phyloP scores from a whole-genome alignment of 23 red algal species.

The Gracilaria domingensis region DNA sequence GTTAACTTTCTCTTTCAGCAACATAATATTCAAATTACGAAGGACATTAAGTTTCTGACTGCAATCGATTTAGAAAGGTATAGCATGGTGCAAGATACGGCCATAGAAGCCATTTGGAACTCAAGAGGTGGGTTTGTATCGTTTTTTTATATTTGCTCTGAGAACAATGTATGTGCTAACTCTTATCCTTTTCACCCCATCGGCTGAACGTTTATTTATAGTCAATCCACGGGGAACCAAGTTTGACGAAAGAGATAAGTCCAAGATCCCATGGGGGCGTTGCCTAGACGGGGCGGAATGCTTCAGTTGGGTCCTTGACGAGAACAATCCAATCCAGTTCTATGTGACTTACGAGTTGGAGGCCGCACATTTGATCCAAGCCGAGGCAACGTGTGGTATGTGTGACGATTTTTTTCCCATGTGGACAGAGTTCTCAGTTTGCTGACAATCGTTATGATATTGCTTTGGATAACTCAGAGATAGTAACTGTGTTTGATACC shows the following conservation, averaged over 20 bases:
- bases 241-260: conserved; percentile 15
- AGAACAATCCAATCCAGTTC: conserved; percentile 42
- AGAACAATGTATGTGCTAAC: neutral
- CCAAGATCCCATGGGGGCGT: conserved; percentile 35
- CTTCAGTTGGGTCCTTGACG: conserved; percentile 43
- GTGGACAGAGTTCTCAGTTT: neutral
- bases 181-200: neutral
- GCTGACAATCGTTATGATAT: neutral
- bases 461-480: neutral
- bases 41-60: conserved; percentile 27
- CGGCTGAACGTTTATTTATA: neutral
- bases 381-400: conserved; percentile 2
- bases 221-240: conserved; percentile 38
- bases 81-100: conserved; percentile 28
- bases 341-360: conserved; percentile 45
- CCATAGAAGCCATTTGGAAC: conserved; percentile 46
- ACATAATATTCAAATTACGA: conserved; percentile 11
- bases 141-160: neutral
- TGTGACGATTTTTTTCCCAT: too few relatives aligned
- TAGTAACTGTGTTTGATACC: conserved; percentile 41
- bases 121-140: conserved; percentile 10
- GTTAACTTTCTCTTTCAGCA: conserved; percentile 68
- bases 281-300: conserved; percentile 26
- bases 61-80: conserved; percentile 2
- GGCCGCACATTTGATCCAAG: conserved; percentile 19